Base-by-base conservation (phyloP, 1,139 yeast species). In the Blastobotrys malaysiensis region DNA sequence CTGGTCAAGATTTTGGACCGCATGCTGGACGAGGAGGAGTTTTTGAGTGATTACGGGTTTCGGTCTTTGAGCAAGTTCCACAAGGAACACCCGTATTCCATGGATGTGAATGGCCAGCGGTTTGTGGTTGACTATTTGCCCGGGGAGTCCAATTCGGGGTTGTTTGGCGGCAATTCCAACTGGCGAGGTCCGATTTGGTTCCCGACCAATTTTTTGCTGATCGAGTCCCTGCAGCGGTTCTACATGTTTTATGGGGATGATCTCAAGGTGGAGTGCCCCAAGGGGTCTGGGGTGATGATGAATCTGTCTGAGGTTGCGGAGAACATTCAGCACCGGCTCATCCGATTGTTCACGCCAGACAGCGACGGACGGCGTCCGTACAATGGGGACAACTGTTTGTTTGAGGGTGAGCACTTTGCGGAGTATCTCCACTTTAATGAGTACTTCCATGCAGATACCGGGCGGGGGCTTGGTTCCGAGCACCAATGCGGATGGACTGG, bases 161-260 rank as follows among this genome's bases (percentile, higher is more conserved):
- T 91, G 82, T 91, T 91, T 78, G 98, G 98, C 55, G 98, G 98
- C 61, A 91, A 91, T 69, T 89, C 97, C 26, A 91, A 90, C 71
- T 91, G 98, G 98, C 80, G 98, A 72, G 98, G 98, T 4, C 97
- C 98, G n/a, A 89, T 91, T 65, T 91, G 98, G 98, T 89, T 91
- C 77, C 97, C 98, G 21, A 89, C 90, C 11, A 90, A 88, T 66
- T 91, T 91, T 71, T 75, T 91, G 60, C 75, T 91, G 51, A 90
- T 90, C 56, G 98, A 91, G 73, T 84, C 97, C 0, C 77, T 91
- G 63, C 96, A 91, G 70, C 79, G 97, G 65, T 90, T 89, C 69
- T 90, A 86, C 71, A 76, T 91, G 69, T 91, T 90, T 75, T 90
- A 90, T 69, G 98, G 98, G 16, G 84, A 93, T 19, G 84, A 80